These are phyloP conservation scores for Corynascus novoguineensis DNA, from an alignment of 495 filamentous ascomycete species.

Conservation along the genomic window DNA sequence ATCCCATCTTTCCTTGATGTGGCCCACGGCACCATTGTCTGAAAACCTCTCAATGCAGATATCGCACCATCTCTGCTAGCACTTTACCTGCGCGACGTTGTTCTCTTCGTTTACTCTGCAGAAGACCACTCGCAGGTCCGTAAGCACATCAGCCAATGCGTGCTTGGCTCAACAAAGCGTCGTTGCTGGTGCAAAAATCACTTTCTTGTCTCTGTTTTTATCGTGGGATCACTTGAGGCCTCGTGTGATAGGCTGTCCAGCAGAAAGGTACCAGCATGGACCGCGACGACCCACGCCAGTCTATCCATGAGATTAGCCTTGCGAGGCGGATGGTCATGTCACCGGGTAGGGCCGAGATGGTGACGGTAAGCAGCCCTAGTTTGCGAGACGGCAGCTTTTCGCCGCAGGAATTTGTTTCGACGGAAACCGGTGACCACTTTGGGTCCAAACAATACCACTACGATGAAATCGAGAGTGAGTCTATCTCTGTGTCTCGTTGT, in stretches of 20 bases:
- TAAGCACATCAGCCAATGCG: neutral
- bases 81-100: neutral
- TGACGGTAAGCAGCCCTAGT: neutral
- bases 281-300: neutral
- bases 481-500: neutral
- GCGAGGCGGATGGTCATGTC: neutral
- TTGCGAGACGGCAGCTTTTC: neutral
- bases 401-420: neutral
- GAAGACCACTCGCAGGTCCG: neutral
- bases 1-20: neutral
- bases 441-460: neutral
- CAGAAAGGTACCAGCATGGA: neutral
- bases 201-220: neutral
- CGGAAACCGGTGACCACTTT: neutral
- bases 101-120: neutral
- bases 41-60: neutral
- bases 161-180: neutral
- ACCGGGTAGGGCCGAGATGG: neutral
- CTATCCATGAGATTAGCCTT: constrained; percentile 6
- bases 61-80: neutral
- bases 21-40: neutral
- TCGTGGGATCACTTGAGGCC: neutral
- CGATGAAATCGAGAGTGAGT: neutral
- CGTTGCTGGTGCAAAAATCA: neutral
- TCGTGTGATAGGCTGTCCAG: no score